Base-by-base conservation (phyloP, 2,329 filamentous ascomycete genomes). In the Akanthomyces lecanii region DNA sequence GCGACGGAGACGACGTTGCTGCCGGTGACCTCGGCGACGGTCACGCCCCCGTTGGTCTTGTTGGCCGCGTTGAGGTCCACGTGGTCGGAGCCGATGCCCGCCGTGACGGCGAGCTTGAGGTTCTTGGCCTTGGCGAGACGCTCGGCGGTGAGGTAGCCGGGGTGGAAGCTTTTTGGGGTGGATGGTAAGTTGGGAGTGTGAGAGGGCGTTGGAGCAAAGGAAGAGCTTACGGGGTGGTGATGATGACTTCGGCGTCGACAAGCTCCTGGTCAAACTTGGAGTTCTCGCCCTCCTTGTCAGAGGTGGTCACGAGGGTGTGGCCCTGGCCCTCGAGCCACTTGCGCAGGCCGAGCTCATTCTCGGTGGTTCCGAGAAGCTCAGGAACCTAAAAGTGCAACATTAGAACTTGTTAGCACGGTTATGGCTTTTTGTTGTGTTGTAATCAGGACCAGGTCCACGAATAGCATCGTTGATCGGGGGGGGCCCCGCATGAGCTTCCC, bases 1-100 rank as follows among this genome's bases (percentile, higher is more conserved):
- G 95, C 95, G 67, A 99, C 95, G 58, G 95, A 98, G 72, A 97
- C 93, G 72, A 99, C 95, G 78, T 99, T 99, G 81, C 90, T 96
- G 75, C 95, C 95, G 11, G 95, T 99, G 68, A 99, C 95, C 79
- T 99, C 95, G 67, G 92, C 93, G 66, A 99, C 95, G 71, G 93
- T 99, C 81, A 98, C 82, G 76, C 95, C 95, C 73, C 94, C 94
- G 77, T 99, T 99, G 81, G 93, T 97, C 83, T 89, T 93, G 89
- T 98, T 98, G 77, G 95, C 95, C 51, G 91, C 92, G 77, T 98
- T 88, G 67, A 98, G 87, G 81, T 99, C 95, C 76, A 99, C 91
- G 79, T 99, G 95, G 82, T 99, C 95, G 59, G 94, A 98, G 70
- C 95, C 95, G 75, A 99, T 97, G 82, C 95, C 95, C 71, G 95